phyloP scores from a whole-genome alignment of 78 protist genomes.

The Dictyostelium intermedium region DNA sequence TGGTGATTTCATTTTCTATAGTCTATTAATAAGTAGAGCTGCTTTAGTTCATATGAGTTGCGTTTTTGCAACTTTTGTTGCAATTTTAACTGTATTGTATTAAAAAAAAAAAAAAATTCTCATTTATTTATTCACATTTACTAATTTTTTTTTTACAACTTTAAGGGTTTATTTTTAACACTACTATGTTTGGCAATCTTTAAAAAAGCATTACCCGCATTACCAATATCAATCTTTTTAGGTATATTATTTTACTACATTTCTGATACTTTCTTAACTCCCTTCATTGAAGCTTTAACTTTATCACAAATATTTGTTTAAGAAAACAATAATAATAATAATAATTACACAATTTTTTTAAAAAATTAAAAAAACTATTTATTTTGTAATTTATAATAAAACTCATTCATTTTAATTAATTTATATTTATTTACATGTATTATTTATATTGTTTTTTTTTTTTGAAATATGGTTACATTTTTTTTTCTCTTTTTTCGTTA shows the following conservation, averaged over 20 bases:
- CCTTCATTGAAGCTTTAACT: slow-evolving; percentile 63
- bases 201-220: slow-evolving; percentile 96
- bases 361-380: too few relatives aligned
- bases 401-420: too few relatives aligned
- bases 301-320: slow-evolving; percentile 2
- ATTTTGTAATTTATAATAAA: neutral
- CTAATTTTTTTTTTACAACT: neutral
- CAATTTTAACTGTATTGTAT: slow-evolving; percentile 86
- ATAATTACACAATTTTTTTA: neutral
- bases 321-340: neutral
- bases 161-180: slow-evolving; percentile 89
- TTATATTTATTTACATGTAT: too few relatives aligned
- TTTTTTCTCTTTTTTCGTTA: neutral
- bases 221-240: slow-evolving; percentile 94
- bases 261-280: slow-evolving; percentile 74
- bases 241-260: slow-evolving; percentile 90
- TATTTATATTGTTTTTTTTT: too few relatives aligned
- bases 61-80: slow-evolving; percentile 88
- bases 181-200: slow-evolving; percentile 86
- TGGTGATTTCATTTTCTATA: slow-evolving; percentile 98
- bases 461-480: too few relatives aligned
- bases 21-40: slow-evolving; percentile 94
- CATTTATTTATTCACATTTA: neutral
- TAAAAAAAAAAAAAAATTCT: neutral
- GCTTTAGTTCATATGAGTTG: slow-evolving; percentile 79